Evolutionary conservation across 441 rosid genomes (phyloP).

Genomic region (Biscutella laevigata): DNA sequence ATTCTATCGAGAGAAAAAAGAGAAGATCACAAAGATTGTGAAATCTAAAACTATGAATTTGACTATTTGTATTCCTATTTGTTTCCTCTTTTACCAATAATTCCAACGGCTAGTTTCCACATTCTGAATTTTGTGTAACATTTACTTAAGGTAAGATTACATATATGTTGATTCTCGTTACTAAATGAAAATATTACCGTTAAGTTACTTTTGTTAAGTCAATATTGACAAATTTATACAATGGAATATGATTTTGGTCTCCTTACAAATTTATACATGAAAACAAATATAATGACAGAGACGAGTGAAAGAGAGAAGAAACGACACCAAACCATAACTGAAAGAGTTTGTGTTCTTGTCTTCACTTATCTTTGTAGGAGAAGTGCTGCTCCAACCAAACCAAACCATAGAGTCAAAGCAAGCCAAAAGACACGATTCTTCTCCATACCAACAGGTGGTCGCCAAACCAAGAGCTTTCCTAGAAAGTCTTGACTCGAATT

Average conservation of each 20-base stretch:
- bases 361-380: conserved; percentile 51
- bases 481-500: conserved; percentile 59
- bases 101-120: too few species aligned
- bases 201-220: too few species aligned
- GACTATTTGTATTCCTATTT: too few species aligned
- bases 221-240: too few species aligned
- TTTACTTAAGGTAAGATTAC: too few species aligned
- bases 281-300: conserved; percentile 20
- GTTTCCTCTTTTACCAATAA: too few species aligned
- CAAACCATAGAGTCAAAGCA: conserved; percentile 67
- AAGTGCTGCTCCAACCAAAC: conserved; percentile 83
- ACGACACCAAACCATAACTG: conserved; percentile 18
- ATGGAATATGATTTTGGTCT: not conserved
- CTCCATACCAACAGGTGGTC: conserved; percentile 58
- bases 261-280: conserved; percentile 20
- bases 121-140: too few species aligned
- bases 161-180: too few species aligned
- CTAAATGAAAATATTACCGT: too few species aligned
- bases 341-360: conserved; percentile 2
- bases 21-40: too few species aligned
- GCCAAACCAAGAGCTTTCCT: conserved; percentile 73
- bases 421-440: conserved; percentile 70
- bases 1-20: too few species aligned
- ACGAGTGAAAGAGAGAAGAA: conserved; percentile 8
- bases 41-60: too few species aligned